Base-by-base conservation (phyloP, 495 filamentous ascomycete genomes). In the Venustampulla echinocandica region DNA sequence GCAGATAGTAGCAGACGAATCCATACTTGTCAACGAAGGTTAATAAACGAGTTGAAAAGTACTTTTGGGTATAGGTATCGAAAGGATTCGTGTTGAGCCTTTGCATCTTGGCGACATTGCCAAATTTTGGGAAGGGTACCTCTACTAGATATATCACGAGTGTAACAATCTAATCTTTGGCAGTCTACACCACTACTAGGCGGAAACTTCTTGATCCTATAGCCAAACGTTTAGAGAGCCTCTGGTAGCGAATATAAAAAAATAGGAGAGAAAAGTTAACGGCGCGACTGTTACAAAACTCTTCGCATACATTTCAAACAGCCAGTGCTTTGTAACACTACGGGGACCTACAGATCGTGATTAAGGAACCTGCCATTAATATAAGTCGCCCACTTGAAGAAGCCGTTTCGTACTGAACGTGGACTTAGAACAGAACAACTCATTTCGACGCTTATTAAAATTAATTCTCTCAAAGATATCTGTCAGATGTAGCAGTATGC, bases 191-290 rank as follows among this genome's bases (percentile, higher is more conserved):
- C 3, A 71, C 68, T 6, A 72, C 67, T 1, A 70, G 63, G 10
- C 62, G 67, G 32, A 60, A 61, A 46, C 59, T 71, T 27, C 51
- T 63, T 32, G 70, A 74, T 50, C 70, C 70, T 35, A 72, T 63
- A 17, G 68, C 70, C 1, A 61, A 62, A 18, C 69, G 70, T 18
- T 56, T 72, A 20, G 69, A 74, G 55, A 68, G 73, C 43, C 73
- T 71, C 37, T 74, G 70, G 70, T 71, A 69, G 62, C 69, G 70
- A 36, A 67, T 74, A 22, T 69, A 68, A 52, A 69, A 69, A 10
- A 71, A 69, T 42, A 54, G 69, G 33, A 62, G 63, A 17, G 67
- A n/a, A 54, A 62, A 41, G 53, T 73, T 19, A 61, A 62, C 10
- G 69, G 69, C 6, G 59, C 46, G 15, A 52, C 58, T 10, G 63